These are phyloP conservation scores for Diplodia sapinea DNA, from an alignment of 2,329 filamentous ascomycete genomes.

Conservation along the genomic window DNA sequence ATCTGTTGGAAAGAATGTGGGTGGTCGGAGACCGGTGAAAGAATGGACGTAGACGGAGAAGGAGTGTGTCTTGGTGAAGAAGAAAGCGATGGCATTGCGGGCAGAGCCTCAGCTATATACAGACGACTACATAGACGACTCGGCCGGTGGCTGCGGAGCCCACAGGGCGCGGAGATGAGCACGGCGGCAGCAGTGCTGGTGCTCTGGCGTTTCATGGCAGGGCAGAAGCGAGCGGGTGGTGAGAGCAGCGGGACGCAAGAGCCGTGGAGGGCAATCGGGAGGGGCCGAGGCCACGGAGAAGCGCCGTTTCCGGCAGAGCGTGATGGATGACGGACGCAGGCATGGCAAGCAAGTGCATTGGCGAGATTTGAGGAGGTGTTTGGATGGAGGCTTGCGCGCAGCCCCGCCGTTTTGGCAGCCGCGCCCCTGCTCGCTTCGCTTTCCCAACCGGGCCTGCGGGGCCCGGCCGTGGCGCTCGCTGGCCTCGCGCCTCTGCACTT, in stretches of 20 bases:
- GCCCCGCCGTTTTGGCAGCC: constrained; percentile 8
- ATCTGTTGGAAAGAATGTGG: constrained; percentile 29
- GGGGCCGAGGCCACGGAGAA: constrained; percentile 3
- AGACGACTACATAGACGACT: background rate
- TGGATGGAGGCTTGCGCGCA: constrained; percentile 3
- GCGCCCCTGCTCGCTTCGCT: constrained; percentile 2
- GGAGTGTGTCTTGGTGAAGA: constrained; percentile 29
- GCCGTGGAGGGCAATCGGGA: constrained; percentile 4
- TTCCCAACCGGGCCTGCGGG: background rate
- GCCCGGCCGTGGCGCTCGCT: background rate
- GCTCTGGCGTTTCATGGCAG: constrained; percentile 23
- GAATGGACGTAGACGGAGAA: constrained; percentile 28
- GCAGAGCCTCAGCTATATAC: constrained; percentile 21
- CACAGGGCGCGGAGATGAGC: constrained; percentile 18
- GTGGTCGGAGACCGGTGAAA: constrained; percentile 31
- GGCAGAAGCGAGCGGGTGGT: constrained; percentile 18
- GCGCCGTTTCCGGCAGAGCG: constrained; percentile 8
- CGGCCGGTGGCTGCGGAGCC: background rate
- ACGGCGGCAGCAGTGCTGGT: constrained; percentile 11
- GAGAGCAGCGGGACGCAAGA: constrained; percentile 1
- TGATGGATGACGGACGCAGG: constrained; percentile 27
- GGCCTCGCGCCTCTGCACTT: background rate
- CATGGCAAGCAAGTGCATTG: constrained; percentile 18
- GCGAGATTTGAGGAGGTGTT: constrained; percentile 29
- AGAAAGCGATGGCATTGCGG: constrained; percentile 10